phyloP scores from a whole-genome alignment of 345 rosid species.

The Clausena lansium region DNA sequence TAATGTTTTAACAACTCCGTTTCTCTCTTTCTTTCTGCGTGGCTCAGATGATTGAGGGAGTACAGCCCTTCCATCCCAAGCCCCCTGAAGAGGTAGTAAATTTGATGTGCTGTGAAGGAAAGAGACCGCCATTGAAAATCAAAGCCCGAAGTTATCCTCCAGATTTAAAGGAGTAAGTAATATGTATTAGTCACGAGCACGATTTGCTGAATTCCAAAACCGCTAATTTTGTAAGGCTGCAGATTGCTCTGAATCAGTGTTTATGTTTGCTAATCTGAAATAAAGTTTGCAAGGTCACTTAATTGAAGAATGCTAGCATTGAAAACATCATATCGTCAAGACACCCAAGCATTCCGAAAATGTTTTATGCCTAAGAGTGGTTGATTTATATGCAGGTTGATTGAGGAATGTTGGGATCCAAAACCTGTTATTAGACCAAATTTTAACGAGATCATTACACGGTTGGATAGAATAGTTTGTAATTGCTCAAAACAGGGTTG shows the following conservation, averaged over 20 bases:
- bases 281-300: too few species aligned
- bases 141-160: conserved; percentile 71
- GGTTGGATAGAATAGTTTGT: conserved; percentile 65
- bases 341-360: too few species aligned
- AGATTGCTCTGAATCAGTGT: too few species aligned
- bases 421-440: conserved; percentile 60
- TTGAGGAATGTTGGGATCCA: conserved; percentile 87
- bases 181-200: background rate
- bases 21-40: conserved; percentile 15
- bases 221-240: background rate
- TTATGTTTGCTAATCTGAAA: too few species aligned
- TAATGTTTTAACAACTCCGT: conserved; percentile 2
- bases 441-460: conserved; percentile 77
- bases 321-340: too few species aligned
- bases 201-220: background rate
- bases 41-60: conserved; percentile 84
- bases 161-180: conserved; percentile 80
- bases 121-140: conserved; percentile 65
- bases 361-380: background rate
- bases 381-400: conserved; percentile 50
- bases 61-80: conserved; percentile 69
- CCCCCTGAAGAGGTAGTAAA: conserved; percentile 62
- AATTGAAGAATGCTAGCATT: too few species aligned
- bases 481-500: conserved; percentile 81
- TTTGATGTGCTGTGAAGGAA: conserved; percentile 64